Conservation (phyloP, 2,329 filamentous ascomycete species). For the Ophiocordyceps camponoti-rufipedis region DNA sequence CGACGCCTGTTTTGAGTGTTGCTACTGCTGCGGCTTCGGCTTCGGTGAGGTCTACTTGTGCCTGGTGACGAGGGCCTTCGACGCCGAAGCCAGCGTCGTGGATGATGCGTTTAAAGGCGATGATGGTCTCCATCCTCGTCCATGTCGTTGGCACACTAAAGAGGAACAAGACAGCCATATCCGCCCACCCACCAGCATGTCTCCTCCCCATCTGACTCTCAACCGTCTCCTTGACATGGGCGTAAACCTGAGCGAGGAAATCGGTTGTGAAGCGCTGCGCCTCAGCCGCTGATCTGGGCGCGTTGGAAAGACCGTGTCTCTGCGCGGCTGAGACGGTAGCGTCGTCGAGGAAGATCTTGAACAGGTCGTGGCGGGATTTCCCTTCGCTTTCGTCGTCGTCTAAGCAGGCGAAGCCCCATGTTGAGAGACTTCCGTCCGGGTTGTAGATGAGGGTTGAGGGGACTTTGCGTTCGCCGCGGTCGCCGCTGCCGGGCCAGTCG, state of each 20-base stretch:
- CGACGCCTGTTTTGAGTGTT: conserved; percentile 22
- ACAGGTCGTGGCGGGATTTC: conserved; percentile 27
- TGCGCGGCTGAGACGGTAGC: conserved; percentile 16
- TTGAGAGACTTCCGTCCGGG: conserved; percentile 19
- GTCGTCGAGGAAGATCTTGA: conserved; percentile 35
- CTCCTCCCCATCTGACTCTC: conserved; percentile 19
- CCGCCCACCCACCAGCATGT: conserved; percentile 20
- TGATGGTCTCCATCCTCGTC: conserved; percentile 28
- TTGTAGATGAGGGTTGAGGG: conserved; percentile 32
- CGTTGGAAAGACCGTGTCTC: conserved; percentile 20
- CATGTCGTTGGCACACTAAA: conserved; percentile 41
- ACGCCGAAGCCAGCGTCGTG: conserved; percentile 27
- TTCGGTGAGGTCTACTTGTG: conserved; percentile 26
- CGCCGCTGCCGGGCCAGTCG: conserved; percentile 34
- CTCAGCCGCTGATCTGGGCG: conserved; percentile 11
- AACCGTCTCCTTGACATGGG: conserved; percentile 26
- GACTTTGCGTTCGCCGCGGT: conserved; percentile 35
- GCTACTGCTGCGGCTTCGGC: conserved; percentile 28
- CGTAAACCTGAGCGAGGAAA: conserved; percentile 29
- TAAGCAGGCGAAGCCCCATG: conserved; percentile 34
- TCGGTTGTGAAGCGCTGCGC: conserved; percentile 25
- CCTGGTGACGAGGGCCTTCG: conserved; percentile 18
- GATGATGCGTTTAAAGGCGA: conserved; percentile 29
- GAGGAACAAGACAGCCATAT: conserved; percentile 29
- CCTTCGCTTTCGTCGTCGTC: conserved; percentile 20